phyloP scores from a whole-genome alignment of 306 rosid genomes.

The Fagus sylvatica region DNA sequence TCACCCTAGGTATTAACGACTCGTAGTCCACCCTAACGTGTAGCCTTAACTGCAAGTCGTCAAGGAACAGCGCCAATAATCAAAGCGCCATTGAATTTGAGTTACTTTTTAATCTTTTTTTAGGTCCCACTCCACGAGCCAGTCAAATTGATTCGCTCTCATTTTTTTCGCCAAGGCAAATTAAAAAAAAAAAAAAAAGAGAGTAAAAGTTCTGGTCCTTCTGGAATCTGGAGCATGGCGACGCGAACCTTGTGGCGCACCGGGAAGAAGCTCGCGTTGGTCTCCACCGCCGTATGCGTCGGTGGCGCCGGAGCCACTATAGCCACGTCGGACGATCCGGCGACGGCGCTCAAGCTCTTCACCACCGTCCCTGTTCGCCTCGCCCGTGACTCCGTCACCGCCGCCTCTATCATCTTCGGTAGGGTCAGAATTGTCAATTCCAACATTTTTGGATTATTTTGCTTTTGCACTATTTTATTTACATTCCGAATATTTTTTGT shows the following conservation, averaged over 20 bases:
- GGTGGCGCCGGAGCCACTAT: conserved; percentile 65
- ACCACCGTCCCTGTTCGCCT: conserved; percentile 77
- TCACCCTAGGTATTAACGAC: too few species aligned
- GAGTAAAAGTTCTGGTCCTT: too few species aligned
- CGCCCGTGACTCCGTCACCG: conserved; percentile 64
- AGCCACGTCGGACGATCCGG: conserved; percentile 81
- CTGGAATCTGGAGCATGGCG: conserved; percentile 39
- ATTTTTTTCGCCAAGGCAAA: too few species aligned
- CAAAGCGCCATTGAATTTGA: too few species aligned
- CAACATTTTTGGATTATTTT: too few species aligned
- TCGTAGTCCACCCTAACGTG: too few species aligned
- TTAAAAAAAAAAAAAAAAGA: background rate
- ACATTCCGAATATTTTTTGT: conserved; percentile 4
- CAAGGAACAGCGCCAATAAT: too few species aligned
- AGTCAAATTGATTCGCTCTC: too few species aligned
- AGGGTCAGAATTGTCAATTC: conserved; percentile 9
- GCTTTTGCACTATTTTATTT: too few species aligned
- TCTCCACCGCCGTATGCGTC: conserved; percentile 55
- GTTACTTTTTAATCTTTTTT: too few species aligned
- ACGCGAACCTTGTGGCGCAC: conserved; percentile 77
- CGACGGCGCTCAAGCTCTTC: conserved; percentile 67
- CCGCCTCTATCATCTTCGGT: conserved; percentile 81
- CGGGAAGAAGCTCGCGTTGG: conserved; percentile 49
- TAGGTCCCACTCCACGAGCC: too few species aligned
- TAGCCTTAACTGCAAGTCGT: too few species aligned